A percentile compares a stretch with the other conserved stretches of the same genome.
Evolutionary conservation across 2,329 filamentous ascomycete species (phyloP).

Genomic region (Trichoderma sp.): DNA sequence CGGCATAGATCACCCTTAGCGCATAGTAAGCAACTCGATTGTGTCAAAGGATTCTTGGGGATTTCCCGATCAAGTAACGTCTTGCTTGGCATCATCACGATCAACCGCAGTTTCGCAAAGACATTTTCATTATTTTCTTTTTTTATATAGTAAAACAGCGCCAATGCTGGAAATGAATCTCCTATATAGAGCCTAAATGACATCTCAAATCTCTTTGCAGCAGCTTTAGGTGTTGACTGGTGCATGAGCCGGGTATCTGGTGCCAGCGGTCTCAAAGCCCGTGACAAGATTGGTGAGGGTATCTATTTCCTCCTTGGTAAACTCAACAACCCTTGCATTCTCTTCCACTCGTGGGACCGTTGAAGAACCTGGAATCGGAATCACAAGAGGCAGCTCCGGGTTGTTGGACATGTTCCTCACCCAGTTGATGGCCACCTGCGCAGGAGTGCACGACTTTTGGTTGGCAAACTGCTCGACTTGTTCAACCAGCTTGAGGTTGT

Average conservation of each 20-base stretch:
- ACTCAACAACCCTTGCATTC: slow-evolving; percentile 51
- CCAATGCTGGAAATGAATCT: too few relatives aligned
- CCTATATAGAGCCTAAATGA: not conserved
- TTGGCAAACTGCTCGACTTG: slow-evolving; percentile 57
- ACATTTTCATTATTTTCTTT: not conserved
- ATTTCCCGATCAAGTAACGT: not conserved
- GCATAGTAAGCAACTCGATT: not conserved
- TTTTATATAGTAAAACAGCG: not conserved
- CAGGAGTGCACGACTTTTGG: slow-evolving; percentile 58
- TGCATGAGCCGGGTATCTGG: slow-evolving; percentile 45
- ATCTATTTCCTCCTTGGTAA: slow-evolving; percentile 51
- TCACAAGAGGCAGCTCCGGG: slow-evolving; percentile 54
- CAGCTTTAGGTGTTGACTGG: slow-evolving; percentile 35
- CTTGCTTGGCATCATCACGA: not conserved
- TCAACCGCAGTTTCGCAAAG: not conserved
- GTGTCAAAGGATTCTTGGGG: not conserved
- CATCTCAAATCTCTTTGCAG: not conserved
- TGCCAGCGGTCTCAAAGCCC: slow-evolving; percentile 48
- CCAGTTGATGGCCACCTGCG: slow-evolving; percentile 70
- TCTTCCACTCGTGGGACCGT: slow-evolving; percentile 56
- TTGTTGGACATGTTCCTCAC: slow-evolving; percentile 47
- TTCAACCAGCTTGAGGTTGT: slow-evolving; percentile 61
- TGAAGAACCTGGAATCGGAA: slow-evolving; percentile 66
- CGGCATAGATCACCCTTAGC: not conserved
- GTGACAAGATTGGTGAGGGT: slow-evolving; percentile 48